A percentile compares a stretch with the other conserved stretches of the same genome.
Evolutionary conservation across 2,329 filamentous ascomycete genomes (phyloP).

Genomic region (Plectosphaerella sp.): DNA sequence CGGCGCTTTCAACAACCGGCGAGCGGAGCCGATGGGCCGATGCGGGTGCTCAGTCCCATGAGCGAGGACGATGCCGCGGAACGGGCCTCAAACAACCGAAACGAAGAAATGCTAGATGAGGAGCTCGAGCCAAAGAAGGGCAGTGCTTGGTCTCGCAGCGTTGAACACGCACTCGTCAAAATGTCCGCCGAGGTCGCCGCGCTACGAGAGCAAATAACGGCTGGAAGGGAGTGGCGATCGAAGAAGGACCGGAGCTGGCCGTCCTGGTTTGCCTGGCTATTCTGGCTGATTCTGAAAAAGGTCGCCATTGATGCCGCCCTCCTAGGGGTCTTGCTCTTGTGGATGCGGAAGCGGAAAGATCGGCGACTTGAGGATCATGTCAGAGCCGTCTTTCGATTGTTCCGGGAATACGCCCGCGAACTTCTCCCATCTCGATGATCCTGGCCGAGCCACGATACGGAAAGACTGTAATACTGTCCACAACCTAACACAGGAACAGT

Average conservation of each 20-base stretch:
- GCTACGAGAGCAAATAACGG: slow-evolving; percentile 82
- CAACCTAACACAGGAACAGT: too few species aligned
- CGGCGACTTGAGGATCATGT: slow-evolving; percentile 70
- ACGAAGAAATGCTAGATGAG: slow-evolving; percentile 38
- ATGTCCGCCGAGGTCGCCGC: slow-evolving; percentile 92
- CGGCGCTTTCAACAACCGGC: slow-evolving; percentile 42
- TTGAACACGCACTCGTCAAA: slow-evolving; percentile 82
- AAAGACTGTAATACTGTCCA: too few species aligned
- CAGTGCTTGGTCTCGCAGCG: slow-evolving; percentile 70
- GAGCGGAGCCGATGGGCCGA: slow-evolving; percentile 48
- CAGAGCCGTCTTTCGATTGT: slow-evolving; percentile 54
- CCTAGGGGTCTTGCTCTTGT: slow-evolving; percentile 61
- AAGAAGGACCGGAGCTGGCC: slow-evolving; percentile 60
- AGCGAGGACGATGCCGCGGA: slow-evolving; percentile 75
- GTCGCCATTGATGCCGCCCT: slow-evolving; percentile 66
- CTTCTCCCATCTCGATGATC: slow-evolving; percentile 53
- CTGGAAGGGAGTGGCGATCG: slow-evolving; percentile 66
- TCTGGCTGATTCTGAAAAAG: slow-evolving; percentile 70
- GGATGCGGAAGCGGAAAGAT: slow-evolving; percentile 69
- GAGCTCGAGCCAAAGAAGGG: slow-evolving; percentile 36
- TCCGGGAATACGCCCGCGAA: slow-evolving; percentile 55
- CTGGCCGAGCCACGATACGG: too few species aligned
- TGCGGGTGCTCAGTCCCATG: slow-evolving; percentile 78
- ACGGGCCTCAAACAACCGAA: slow-evolving; percentile 41
- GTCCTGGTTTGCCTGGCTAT: slow-evolving; percentile 66